Base-by-base conservation (phyloP, 2,329 filamentous ascomycete genomes). In the Pochonia chlamydosporia region DNA sequence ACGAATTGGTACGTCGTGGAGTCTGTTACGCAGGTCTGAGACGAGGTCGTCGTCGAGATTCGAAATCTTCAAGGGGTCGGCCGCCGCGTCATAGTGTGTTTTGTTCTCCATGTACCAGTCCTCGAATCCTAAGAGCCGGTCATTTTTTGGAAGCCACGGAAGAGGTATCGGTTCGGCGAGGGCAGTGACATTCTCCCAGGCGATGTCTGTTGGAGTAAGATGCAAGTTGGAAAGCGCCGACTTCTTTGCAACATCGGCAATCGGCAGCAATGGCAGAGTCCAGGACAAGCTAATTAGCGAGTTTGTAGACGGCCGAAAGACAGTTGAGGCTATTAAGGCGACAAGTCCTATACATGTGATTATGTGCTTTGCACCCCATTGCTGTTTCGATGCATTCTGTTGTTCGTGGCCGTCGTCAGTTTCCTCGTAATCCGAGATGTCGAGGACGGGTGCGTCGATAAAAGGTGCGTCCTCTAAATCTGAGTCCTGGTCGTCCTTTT, bases 31-130 rank as follows among this genome's bases (percentile, higher is more conserved):
- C 10, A 67, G 52, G 2, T 52, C 48, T 8, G 57, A 42, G 2
- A 63, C 47, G 0, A 71, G 40, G 0, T 58, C 60, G 16, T 66
- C 55, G 5, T 68, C 53, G 1, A 70, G 55, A 39, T 72, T n/a
- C 72, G 4, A 65, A 63, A 14, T 70, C 59, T 64, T 66, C 30
- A 72, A 37, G 1, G 69, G 69, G 24, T 72, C 69, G 7, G 54
- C 42, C 2, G 54, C 52, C 2, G 69, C 59, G 24, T 52, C 59
- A 36, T 72, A 72, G 43, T 66, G 63, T n/a, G n/a, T n/a, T n/a
- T n/a, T n/a, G n/a, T n/a, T n/a, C n/a, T n/a, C n/a, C n/a, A n/a
- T n/a, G n/a, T 56, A 55, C 60, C 60, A 63, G 24, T 63, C 60
- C n/a, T 51, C 48, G 1, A 63, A 62, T 0, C 60, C 60, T 1